A percentile compares a stretch with the other conserved stretches of the same genome.
phyloP scores from a whole-genome alignment of 2,329 filamentous ascomycete species.

The Arthroderma sp. region DNA sequence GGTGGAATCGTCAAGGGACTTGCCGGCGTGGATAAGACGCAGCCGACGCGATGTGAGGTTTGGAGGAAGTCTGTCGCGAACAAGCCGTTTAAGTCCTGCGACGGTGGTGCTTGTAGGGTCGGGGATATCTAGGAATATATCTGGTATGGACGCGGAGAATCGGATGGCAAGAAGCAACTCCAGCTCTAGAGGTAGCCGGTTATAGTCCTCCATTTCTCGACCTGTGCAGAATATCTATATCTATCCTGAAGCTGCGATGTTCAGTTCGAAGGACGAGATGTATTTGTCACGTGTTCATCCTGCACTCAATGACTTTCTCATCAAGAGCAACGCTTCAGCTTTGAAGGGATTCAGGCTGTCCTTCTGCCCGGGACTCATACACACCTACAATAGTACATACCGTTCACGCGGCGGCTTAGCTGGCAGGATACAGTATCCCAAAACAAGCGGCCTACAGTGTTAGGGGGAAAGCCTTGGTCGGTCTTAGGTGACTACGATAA shows the following conservation, averaged over 20 bases:
- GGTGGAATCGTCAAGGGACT: slow-evolving; percentile 63
- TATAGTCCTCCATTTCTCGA: slow-evolving; percentile 9
- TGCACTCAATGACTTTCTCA: no score
- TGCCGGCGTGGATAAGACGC: slow-evolving; percentile 81
- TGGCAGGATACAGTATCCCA: no score
- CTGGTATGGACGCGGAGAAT: slow-evolving; percentile 75
- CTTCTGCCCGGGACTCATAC: no score
- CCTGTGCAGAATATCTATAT: background rate
- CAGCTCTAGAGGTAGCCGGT: slow-evolving; percentile 17
- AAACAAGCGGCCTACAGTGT: no score
- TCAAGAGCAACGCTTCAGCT: no score
- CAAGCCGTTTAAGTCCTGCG: slow-evolving; percentile 66
- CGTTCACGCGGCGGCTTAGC: no score
- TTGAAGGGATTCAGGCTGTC: no score
- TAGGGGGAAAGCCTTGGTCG: no score
- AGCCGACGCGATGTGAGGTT: slow-evolving; percentile 57
- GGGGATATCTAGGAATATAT: slow-evolving; percentile 66
- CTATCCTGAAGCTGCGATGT: background rate
- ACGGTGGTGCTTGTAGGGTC: slow-evolving; percentile 58
- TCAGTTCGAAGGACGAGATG: no score
- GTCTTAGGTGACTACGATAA: no score
- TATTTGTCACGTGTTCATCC: no score
- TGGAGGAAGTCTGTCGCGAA: slow-evolving; percentile 58
- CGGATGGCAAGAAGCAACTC: slow-evolving; percentile 68
- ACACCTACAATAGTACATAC: no score